Base-by-base conservation (phyloP, 192 early-diverging fungal genomes). In the Dissophora globulifera region DNA sequence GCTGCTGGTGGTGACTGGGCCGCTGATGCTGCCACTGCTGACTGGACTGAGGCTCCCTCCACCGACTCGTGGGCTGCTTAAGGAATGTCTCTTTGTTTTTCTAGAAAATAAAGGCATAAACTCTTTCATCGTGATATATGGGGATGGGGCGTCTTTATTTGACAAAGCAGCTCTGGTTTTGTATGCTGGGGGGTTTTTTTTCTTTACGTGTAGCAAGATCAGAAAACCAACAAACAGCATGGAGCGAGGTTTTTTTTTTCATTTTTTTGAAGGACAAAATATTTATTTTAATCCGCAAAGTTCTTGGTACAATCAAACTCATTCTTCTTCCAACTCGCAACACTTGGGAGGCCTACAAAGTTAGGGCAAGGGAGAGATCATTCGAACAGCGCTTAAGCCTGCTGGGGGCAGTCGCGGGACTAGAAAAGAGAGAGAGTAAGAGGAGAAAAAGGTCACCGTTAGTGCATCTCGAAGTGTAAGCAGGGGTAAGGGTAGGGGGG, bases 381-480 rank as follows among this genome's bases (percentile, higher is more conserved):
- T 11, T 5, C 23, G 30, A 57, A 11, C n/a, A n/a, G n/a, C 41
- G 48, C 32, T 69, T 69, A 69, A 69, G 67, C 57, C 67, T 68
- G 66, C 57, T 69, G 67, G 67, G 67, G 67, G 67, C 67, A 69
- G 58, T 69, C 67, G 67, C 67, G 67, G 58, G 67, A 69, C 66
- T 68, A 58, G 25, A 51, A 9, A 27, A 38, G 16, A 51, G 15
- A 29, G 26, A 23, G 0, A 15, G 30, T 35, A 4, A 48, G 22
- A 2, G 20, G 19, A 46, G 31, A 47, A 20, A 45, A 17, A n/a
- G 38, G 9, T 0, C 13, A 40, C 13, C 17, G 42, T 29, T 46
- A 41, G 26, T 16, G 19, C 15, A 32, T 46, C 16, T n/a, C n/a
- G n/a, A n/a, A n/a, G n/a, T n/a, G n/a, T n/a, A n/a, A n/a, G n/a